Conservation (phyloP, 176 grass and related monocot genomes). For the Dactylis glomerata region DNA sequence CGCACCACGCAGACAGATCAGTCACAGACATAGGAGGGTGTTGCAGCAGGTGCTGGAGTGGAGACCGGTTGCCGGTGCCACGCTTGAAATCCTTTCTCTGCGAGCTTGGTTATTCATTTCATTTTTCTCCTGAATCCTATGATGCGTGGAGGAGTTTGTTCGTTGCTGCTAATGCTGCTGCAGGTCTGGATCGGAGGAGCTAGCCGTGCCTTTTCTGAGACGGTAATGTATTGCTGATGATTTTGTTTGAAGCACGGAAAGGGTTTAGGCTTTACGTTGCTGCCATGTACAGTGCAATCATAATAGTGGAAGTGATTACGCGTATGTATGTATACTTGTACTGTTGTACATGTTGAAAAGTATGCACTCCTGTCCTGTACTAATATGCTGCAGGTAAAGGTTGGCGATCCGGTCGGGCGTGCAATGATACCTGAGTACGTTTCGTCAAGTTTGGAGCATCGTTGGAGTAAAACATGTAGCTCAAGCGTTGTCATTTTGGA, state of each 20-base stretch:
- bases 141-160: neutral
- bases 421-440: neutral
- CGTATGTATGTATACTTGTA: neutral
- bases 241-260: slow-evolving; percentile 27
- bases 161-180: neutral
- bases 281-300: neutral
- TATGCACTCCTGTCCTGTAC: neutral
- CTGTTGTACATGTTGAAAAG: neutral
- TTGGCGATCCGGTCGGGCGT: neutral
- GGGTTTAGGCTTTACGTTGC: neutral
- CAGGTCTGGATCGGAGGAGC: neutral
- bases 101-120: neutral
- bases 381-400: slow-evolving; percentile 9
- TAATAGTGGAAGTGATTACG: neutral
- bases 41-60: neutral
- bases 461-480: no score
- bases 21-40: neutral
- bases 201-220: neutral
- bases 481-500: neutral
- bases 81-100: neutral
- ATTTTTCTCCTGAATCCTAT: neutral
- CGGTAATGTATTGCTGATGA: neutral
- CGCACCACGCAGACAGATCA: neutral
- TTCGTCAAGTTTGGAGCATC: no score
- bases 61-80: neutral